Evolutionary conservation across 148 eudicot genomes (phyloP).

Genomic region (Chenopodium quinoa): DNA sequence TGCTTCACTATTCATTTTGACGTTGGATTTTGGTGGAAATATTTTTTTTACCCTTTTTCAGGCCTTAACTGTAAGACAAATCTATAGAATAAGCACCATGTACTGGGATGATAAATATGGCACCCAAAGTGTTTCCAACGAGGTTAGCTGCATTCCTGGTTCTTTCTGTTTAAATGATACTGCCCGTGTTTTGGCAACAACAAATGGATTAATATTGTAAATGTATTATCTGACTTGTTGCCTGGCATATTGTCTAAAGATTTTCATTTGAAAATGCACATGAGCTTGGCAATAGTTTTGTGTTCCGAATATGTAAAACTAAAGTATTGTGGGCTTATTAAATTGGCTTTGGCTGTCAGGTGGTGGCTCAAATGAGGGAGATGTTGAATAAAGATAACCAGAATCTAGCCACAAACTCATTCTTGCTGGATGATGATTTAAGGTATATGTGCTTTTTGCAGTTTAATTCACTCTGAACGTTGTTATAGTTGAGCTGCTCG

Average conservation of each 20-base stretch:
- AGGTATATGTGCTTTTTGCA: conserved; percentile 42
- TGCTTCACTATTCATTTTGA: not conserved
- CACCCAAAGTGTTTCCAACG: conserved; percentile 97
- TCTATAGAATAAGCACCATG: conserved; percentile 98
- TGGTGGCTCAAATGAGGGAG: conserved; percentile 96
- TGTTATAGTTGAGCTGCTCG: not conserved
- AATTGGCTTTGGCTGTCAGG: conserved; percentile 46
- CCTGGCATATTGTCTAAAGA: not conserved
- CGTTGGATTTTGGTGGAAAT: not conserved
- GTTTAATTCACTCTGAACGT: not conserved
- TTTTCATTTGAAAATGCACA: not conserved
- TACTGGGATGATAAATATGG: conserved; percentile 99
- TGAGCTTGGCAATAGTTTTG: not conserved
- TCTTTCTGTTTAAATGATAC: not conserved
- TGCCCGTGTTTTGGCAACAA: not conserved
- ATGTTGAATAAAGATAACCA: conserved; percentile 84
- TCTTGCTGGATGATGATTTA: conserved; percentile 92
- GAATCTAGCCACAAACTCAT: conserved; percentile 85
- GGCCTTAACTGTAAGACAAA: conserved; percentile 93
- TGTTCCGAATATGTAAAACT: not conserved
- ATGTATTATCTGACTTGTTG: not conserved
- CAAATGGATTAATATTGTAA: not conserved
- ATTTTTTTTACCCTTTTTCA: conserved; percentile 29
- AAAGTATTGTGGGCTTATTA: not conserved
- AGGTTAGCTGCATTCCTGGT: conserved; percentile 43